Evolutionary conservation across 2,329 filamentous ascomycete genomes (phyloP).

Genomic region (Didymella arachidicola): DNA sequence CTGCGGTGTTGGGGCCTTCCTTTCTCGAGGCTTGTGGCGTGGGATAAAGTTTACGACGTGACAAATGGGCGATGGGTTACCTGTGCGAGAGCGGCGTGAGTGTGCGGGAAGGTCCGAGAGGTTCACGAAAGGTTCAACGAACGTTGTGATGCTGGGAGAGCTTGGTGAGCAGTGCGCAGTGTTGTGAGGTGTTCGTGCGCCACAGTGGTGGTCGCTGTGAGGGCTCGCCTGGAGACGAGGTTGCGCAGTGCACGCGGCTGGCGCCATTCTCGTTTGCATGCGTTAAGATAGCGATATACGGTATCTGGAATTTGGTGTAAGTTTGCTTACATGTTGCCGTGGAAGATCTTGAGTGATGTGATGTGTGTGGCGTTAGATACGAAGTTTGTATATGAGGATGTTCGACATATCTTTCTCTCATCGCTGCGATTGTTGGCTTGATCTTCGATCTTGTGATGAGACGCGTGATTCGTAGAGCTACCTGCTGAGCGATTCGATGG

Average conservation of each 20-base stretch:
- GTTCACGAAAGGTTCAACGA: slow-evolving; percentile 5
- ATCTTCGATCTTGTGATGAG: neutral
- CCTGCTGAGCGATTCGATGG: neutral
- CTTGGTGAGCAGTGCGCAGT: slow-evolving; percentile 11
- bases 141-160: slow-evolving; percentile 15
- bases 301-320: neutral
- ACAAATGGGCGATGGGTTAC: slow-evolving; percentile 13
- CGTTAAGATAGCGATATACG: neutral
- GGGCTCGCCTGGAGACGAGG: neutral
- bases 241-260: neutral
- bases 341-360: neutral
- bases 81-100: slow-evolving; percentile 2
- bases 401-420: neutral
- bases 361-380: neutral
- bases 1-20: slow-evolving; percentile 2
- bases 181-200: neutral
- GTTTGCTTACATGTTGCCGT: neutral
- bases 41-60: slow-evolving; percentile 15
- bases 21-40: slow-evolving; percentile 7
- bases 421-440: neutral
- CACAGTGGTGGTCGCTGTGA: neutral
- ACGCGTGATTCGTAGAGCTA: neutral
- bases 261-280: neutral
- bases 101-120: slow-evolving; percentile 16
- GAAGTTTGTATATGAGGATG: neutral